Percentiles rank a stretch among this genome's conserved stretches.
These are phyloP conservation scores for Alternaria arborescens DNA, from an alignment of 2,329 filamentous ascomycete species.

Conservation along the genomic window DNA sequence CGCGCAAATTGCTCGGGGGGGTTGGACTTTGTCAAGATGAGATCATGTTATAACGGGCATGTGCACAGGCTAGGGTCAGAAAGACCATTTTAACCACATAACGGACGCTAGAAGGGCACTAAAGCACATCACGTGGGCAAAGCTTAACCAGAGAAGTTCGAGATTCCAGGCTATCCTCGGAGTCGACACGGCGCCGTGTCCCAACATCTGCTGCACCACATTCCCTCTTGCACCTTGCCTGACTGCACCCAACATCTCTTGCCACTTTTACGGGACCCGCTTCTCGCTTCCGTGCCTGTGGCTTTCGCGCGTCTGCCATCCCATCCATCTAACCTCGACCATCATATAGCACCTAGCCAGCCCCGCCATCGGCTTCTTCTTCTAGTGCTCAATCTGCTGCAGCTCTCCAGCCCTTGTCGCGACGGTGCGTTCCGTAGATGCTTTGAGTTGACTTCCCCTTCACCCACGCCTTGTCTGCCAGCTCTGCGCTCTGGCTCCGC, in stretches of 20 bases:
- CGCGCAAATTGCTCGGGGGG: neutral
- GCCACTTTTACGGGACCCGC: slow-evolving; percentile 24
- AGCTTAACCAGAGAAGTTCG: slow-evolving; percentile 11
- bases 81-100: slow-evolving; percentile 17
- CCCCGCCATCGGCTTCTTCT: slow-evolving; percentile 21
- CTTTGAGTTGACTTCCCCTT: slow-evolving; percentile 26
- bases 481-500: slow-evolving; percentile 37
- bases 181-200: slow-evolving; percentile 17
- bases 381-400: slow-evolving; percentile 13
- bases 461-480: slow-evolving; percentile 17
- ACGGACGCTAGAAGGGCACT: slow-evolving; percentile 10
- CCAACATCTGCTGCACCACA: slow-evolving; percentile 30
- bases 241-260: slow-evolving; percentile 22
- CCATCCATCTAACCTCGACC: slow-evolving; percentile 9
- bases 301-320: slow-evolving; percentile 7
- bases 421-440: slow-evolving; percentile 29
- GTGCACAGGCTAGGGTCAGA: slow-evolving; percentile 19
- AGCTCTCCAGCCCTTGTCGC: slow-evolving; percentile 25
- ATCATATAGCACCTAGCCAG: slow-evolving; percentile 25
- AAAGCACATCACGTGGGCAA: slow-evolving; percentile 15
- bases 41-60: slow-evolving; percentile 13
- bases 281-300: slow-evolving; percentile 15
- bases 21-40: slow-evolving; percentile 24
- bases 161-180: slow-evolving; percentile 18
- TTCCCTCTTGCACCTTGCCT: slow-evolving; percentile 15